Percentiles rank a stretch among this genome's conserved stretches.
phyloP scores from a whole-genome alignment of 2,329 filamentous ascomycete genomes.

The Neurospora crassa region DNA sequence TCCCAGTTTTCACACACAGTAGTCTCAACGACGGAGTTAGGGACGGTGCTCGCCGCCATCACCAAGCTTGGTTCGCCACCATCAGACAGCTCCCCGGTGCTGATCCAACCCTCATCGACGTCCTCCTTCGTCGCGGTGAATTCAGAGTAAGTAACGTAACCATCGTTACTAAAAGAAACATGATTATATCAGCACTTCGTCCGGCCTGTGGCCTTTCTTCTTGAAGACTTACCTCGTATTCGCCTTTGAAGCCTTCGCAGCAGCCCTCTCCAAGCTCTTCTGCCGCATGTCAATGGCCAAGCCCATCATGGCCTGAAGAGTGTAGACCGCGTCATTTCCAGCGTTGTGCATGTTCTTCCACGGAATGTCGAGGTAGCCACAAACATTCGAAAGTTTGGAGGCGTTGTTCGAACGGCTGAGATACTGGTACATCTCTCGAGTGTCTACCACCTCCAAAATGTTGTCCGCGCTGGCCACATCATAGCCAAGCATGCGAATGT shows the following conservation, averaged over 20 bases:
- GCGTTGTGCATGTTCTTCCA: slow-evolving; percentile 71
- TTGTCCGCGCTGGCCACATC: slow-evolving; percentile 42
- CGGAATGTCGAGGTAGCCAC: slow-evolving; percentile 53
- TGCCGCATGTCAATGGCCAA: slow-evolving; percentile 35
- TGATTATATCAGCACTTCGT: slow-evolving; percentile 1
- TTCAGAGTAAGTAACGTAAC: slow-evolving; percentile 5
- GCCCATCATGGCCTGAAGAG: slow-evolving; percentile 61
- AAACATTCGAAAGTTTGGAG: slow-evolving; percentile 49
- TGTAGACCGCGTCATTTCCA: slow-evolving; percentile 77
- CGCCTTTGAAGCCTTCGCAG: background rate
- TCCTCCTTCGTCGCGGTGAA: slow-evolving; percentile 5
- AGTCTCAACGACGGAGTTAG: background rate
- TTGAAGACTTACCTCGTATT: slow-evolving; percentile 2
- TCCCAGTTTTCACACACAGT: background rate
- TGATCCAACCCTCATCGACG: slow-evolving; percentile 22
- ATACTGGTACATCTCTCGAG: slow-evolving; percentile 58
- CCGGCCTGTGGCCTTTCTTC: background rate
- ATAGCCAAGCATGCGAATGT: slow-evolving; percentile 56
- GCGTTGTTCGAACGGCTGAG: slow-evolving; percentile 43
- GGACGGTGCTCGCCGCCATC: slow-evolving; percentile 2
- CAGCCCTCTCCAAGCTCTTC: slow-evolving; percentile 15
- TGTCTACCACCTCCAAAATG: slow-evolving; percentile 62
- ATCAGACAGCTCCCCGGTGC: slow-evolving; percentile 23
- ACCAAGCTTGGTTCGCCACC: slow-evolving; percentile 14
- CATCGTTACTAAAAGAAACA: slow-evolving; percentile 1